These are phyloP conservation scores for Colletotrichum cereale DNA, from an alignment of 2,329 filamentous ascomycete species.

Conservation along the genomic window DNA sequence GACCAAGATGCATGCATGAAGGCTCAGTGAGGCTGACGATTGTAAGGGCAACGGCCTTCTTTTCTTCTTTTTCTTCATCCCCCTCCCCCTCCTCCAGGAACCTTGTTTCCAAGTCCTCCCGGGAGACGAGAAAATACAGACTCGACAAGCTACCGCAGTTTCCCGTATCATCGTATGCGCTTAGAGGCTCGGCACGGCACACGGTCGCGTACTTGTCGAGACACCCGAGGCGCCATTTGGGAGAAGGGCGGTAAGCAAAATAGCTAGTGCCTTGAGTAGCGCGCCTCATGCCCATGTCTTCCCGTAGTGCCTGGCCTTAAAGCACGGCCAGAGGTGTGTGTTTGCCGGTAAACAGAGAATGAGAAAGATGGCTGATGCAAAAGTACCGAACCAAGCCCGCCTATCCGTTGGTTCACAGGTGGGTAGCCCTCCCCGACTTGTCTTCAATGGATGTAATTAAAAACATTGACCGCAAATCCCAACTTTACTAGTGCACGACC, in stretches of 20 bases:
- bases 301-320: not conserved
- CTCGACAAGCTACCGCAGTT: not conserved
- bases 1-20: conserved; percentile 5
- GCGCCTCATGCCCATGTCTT: conserved; percentile 13
- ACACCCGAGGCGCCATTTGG: conserved; percentile 3
- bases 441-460: conserved; percentile 16
- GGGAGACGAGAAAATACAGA: not conserved
- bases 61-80: too few relatives aligned
- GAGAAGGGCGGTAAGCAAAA: conserved; percentile 30
- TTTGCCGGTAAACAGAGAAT: not conserved
- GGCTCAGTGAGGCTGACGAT: conserved; percentile 8
- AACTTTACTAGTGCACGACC: not conserved
- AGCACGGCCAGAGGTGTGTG: not conserved
- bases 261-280: conserved; percentile 11
- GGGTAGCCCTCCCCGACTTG: not conserved
- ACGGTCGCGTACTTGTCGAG: not conserved
- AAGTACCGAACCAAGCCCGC: conserved; percentile 29
- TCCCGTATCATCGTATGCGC: conserved; percentile 5
- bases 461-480: conserved; percentile 9
- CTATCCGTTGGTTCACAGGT: conserved; percentile 2
- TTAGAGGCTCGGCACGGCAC: conserved; percentile 24
- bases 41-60: not conserved
- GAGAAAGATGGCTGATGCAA: conserved; percentile 23
- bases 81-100: not conserved
- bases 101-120: not conserved